Conservation (phyloP, 768 basidiomycete genomes). For the Russula emetica region DNA sequence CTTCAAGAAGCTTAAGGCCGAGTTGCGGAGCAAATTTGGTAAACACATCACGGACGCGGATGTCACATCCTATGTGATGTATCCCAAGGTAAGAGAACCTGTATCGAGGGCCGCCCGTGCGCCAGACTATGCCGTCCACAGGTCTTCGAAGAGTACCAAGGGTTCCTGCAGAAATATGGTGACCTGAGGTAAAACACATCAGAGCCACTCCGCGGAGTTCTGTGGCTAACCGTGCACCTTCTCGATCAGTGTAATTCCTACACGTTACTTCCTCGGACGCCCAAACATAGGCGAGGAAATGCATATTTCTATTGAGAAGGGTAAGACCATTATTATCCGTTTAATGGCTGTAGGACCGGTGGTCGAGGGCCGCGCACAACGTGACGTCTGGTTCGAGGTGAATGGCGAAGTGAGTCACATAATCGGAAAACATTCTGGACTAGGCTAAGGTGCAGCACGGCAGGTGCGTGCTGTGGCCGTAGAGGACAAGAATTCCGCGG, state of each 20-base stretch:
- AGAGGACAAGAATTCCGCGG: constrained; percentile 95
- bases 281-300: constrained; percentile 93
- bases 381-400: constrained; percentile 98
- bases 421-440: not conserved
- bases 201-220: constrained; percentile 21
- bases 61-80: constrained; percentile 96
- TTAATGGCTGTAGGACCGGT: constrained; percentile 94
- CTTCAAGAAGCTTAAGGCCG: constrained; percentile 94
- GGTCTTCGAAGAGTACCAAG: constrained; percentile 97
- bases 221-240: constrained; percentile 11
- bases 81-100: constrained; percentile 69
- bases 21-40: constrained; percentile 90
- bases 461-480: constrained; percentile 92
- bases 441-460: constrained; percentile 17
- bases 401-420: constrained; percentile 74
- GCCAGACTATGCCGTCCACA: constrained; percentile 32
- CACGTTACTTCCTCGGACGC: constrained; percentile 93
- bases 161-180: constrained; percentile 93
- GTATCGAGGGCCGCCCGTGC: not conserved
- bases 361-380: constrained; percentile 83
- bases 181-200: constrained; percentile 68
- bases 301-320: constrained; percentile 93
- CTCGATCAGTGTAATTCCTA: constrained; percentile 77
- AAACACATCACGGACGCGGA: constrained; percentile 91
- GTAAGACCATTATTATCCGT: constrained; percentile 94